Conservation (phyloP, 768 basidiomycete genomes). For the Pleurotus platypus region DNA sequence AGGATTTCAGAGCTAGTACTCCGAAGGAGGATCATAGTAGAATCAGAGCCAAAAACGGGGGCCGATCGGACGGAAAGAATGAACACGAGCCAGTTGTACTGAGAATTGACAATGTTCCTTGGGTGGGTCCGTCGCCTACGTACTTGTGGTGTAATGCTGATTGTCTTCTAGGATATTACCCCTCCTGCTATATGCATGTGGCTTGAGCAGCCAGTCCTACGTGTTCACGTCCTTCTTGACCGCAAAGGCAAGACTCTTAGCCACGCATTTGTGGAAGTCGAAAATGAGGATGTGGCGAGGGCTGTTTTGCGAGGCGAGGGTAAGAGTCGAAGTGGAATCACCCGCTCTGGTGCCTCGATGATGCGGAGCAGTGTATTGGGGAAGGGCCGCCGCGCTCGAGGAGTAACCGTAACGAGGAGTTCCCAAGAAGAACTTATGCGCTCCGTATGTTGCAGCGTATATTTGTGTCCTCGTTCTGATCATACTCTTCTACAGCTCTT, state of each 20-base stretch:
- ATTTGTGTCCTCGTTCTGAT: background rate
- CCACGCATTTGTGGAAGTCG: constrained; percentile 80
- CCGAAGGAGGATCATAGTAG: constrained; percentile 11
- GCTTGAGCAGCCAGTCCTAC: constrained; percentile 66
- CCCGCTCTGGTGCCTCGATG: constrained; percentile 27
- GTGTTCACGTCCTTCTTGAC: constrained; percentile 78
- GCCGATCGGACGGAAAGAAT: constrained; percentile 17
- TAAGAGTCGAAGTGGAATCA: constrained; percentile 14
- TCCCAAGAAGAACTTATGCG: constrained; percentile 80
- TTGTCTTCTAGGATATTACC: constrained; percentile 66
- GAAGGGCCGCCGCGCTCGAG: constrained; percentile 72
- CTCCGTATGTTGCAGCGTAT: constrained; percentile 44
- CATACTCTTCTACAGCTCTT: constrained; percentile 48
- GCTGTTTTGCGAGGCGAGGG: constrained; percentile 62
- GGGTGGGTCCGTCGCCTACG: constrained; percentile 46
- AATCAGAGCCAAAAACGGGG: constrained; percentile 6
- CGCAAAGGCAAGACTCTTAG: constrained; percentile 79
- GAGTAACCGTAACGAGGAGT: constrained; percentile 80
- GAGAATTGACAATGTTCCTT: constrained; percentile 85
- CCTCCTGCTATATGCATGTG: constrained; percentile 66
- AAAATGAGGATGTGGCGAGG: constrained; percentile 56
- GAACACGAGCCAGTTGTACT: constrained; percentile 53
- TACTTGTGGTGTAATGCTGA: constrained; percentile 2
- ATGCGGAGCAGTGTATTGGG: constrained; percentile 68
- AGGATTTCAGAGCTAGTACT: constrained; percentile 1